Percentiles rank a stretch among this genome's conserved stretches.
These are phyloP conservation scores for Phytophthora megakarya DNA, from an alignment of 352 stramenopile species.

Conservation along the genomic window DNA sequence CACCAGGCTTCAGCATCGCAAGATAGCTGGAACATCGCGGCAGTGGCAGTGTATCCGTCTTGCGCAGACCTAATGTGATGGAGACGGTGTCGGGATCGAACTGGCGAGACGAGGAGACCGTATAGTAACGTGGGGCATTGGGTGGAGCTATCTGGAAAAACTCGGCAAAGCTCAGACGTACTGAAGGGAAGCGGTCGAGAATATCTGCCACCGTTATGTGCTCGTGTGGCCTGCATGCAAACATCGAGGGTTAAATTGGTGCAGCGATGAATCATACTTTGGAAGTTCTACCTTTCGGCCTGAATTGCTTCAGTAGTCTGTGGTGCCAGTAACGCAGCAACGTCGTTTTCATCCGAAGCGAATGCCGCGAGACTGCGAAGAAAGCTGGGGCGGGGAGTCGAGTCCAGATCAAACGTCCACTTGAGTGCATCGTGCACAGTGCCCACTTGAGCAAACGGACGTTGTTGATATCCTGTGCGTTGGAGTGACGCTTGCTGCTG, in stretches of 20 bases:
- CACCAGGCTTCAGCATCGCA: constrained; percentile 46
- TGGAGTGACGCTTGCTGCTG: constrained; percentile 22
- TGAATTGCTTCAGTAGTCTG: constrained; percentile 54
- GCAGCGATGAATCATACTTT: neutral
- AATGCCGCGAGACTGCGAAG: constrained; percentile 65
- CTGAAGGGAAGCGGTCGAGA: constrained; percentile 68
- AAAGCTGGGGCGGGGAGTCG: constrained; percentile 63
- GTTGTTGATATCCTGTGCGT: constrained; percentile 21
- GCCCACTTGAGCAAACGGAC: constrained; percentile 62
- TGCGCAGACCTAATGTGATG: constrained; percentile 73
- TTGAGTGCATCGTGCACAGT: constrained; percentile 70
- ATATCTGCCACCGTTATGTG: constrained; percentile 66
- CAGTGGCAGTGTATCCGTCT: constrained; percentile 53
- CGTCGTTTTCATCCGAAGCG: constrained; percentile 57
- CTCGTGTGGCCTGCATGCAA: constrained; percentile 31
- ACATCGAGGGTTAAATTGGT: neutral
- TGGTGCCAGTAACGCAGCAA: constrained; percentile 49
- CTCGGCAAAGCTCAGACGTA: constrained; percentile 61
- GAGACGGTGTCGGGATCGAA: constrained; percentile 60
- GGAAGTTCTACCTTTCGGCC: constrained; percentile 37
- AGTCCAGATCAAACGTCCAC: constrained; percentile 79
- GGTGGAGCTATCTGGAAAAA: constrained; percentile 73
- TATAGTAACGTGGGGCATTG: constrained; percentile 82
- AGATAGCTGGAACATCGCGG: constrained; percentile 82
- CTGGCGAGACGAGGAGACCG: constrained; percentile 77